These are phyloP conservation scores for Saccharomyces eubayanus DNA, from an alignment of 805 yeast species.

Conservation along the genomic window DNA sequence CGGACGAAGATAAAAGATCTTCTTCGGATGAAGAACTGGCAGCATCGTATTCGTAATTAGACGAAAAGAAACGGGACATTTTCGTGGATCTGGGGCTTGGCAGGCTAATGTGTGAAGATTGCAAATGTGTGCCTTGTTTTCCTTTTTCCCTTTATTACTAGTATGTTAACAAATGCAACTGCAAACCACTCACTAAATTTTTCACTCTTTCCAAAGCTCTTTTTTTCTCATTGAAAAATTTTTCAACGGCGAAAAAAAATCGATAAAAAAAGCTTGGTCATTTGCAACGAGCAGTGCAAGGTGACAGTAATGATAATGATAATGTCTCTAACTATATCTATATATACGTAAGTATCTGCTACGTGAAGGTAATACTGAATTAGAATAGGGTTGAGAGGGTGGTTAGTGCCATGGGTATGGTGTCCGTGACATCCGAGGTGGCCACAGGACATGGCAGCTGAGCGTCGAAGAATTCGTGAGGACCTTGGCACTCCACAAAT, in stretches of 20 bases:
- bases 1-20: slow-evolving; percentile 36
- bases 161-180: background rate
- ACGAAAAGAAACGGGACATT: slow-evolving; percentile 86
- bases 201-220: background rate
- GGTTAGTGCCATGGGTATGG: background rate
- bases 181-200: background rate
- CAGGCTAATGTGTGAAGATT: background rate
- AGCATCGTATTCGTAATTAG: slow-evolving; percentile 38
- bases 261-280: background rate
- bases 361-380: background rate
- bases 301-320: background rate
- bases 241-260: background rate
- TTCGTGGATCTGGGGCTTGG: background rate
- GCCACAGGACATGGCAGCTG: slow-evolving; percentile 45
- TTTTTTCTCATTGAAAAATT: background rate
- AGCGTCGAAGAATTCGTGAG: slow-evolving; percentile 65
- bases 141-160: background rate
- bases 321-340: background rate
- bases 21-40: slow-evolving; percentile 39
- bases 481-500: slow-evolving; percentile 45
- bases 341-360: background rate
- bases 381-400: background rate
- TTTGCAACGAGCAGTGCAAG: background rate
- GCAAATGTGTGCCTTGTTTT: background rate
- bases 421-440: slow-evolving; percentile 14